Conservation (phyloP, 148 eudicot species). For the Camellia sinensis region DNA sequence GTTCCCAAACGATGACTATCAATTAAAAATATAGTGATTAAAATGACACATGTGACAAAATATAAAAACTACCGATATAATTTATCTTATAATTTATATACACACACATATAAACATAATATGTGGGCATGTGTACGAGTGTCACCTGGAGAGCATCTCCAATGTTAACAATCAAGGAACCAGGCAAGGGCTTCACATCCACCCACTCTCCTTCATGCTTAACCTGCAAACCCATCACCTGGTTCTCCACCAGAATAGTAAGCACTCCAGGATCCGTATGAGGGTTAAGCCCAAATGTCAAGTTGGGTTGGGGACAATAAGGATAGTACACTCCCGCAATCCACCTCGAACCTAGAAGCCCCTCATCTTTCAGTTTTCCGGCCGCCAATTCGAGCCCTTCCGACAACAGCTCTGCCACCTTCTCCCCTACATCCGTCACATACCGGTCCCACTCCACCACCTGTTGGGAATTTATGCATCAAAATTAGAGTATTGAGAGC, state of each 20-base stretch:
- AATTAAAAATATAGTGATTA: too few species aligned
- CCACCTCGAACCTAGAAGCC: not conserved
- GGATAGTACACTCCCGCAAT: constrained; percentile 40
- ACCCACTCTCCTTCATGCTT: constrained; percentile 31
- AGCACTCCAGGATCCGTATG: constrained; percentile 47
- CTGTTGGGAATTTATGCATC: not conserved
- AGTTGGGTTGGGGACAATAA: constrained; percentile 41
- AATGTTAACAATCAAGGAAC: constrained; percentile 42
- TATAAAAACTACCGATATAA: too few species aligned
- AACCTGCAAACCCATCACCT: constrained; percentile 46
- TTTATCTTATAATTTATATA: too few species aligned
- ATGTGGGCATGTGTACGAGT: not conserved
- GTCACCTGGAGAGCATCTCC: constrained; percentile 49
- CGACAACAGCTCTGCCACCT: constrained; percentile 28
- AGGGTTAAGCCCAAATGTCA: constrained; percentile 35
- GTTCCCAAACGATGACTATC: too few species aligned
- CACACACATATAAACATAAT: too few species aligned
- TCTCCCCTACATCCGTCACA: constrained; percentile 27
- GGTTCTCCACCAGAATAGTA: constrained; percentile 43
- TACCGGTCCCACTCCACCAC: constrained; percentile 36
- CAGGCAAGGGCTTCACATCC: constrained; percentile 36
- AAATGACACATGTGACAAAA: too few species aligned
- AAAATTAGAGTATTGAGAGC: too few species aligned
- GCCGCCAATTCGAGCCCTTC: constrained; percentile 36
- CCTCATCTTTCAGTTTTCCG: constrained; percentile 16